Evolutionary conservation across 2,329 filamentous ascomycete species (phyloP), one percentile per base, ranked within the genome.

Genomic region (Clonostachys byssicola): DNA sequence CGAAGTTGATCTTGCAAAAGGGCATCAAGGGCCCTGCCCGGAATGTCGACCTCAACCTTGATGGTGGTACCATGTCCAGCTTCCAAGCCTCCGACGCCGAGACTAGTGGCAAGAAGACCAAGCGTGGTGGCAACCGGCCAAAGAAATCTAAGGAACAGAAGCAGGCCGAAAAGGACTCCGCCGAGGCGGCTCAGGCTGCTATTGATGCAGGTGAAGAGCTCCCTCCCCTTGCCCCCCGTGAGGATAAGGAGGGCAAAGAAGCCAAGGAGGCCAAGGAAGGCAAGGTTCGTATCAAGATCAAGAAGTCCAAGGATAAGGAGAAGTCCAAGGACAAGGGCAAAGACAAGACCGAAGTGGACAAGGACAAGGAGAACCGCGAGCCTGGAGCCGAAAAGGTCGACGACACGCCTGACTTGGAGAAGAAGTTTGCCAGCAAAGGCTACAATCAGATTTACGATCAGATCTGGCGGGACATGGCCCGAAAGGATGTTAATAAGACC

Each of bases 381-480:
- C 67, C 51, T 5, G 45, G 45, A 39, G 75, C 78, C 55, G 77
- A 80, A 46, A 77, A 71, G 62, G 66, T 65, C 40, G 75, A 77
- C 48, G 73, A 77, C 30, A 66, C 71, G 9, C 70, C 73, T 36
- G 76, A 80, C 5, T 74, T 81, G 18, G 78, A 85, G 50, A 78
- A 81, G 50, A 78, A 79, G 50, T 94, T 89, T 67, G 85, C 89
- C 55, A 94, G 91, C 44, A 95, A 96, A 64, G 91, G 89, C 16
- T 99, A 95, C 71, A 91, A 95, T 60, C 92, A 95, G 65, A 92
- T 99, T 49, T 96, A 96, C 65, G 92, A 96, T 60, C 91, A 96
- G 65, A 97, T 97, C 54, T 95, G 90, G 86, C 88, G 92, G 54
- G 94, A 99, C 60, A 83, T 99, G 58, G 89, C 92, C 3, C 85